phyloP scores from a whole-genome alignment of 768 basidiomycete species.

The Termitomyces sp. region DNA sequence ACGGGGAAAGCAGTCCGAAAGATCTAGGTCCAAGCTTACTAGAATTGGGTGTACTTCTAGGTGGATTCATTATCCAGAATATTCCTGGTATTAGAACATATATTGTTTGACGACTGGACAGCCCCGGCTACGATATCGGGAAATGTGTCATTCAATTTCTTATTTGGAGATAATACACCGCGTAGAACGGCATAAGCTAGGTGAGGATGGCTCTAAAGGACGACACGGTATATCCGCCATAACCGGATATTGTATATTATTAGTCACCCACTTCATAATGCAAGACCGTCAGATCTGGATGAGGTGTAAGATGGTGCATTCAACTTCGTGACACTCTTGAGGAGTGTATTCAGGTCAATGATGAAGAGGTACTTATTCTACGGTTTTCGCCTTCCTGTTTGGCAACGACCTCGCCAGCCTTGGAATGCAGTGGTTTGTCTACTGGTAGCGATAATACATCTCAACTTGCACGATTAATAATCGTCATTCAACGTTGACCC shows the following conservation, averaged over 20 bases:
- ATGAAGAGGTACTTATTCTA: constrained; percentile 88
- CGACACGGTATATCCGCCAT: constrained; percentile 19
- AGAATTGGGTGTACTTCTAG: constrained; percentile 55
- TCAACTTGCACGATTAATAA: too few species aligned
- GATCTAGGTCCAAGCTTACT: constrained; percentile 62
- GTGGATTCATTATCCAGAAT: constrained; percentile 74
- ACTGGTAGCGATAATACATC: constrained; percentile 71
- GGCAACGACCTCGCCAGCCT: constrained; percentile 81
- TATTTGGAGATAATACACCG: constrained; percentile 42
- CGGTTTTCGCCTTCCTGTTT: constrained; percentile 76
- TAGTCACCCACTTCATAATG: constrained; percentile 70
- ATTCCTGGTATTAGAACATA: constrained; percentile 73
- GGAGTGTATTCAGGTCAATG: constrained; percentile 64
- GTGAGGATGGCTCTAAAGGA: constrained; percentile 47
- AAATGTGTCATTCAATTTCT: constrained; percentile 43
- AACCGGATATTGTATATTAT: constrained; percentile 67
- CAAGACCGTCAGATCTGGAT: constrained; percentile 66
- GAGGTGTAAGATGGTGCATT: constrained; percentile 86
- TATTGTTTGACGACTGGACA: constrained; percentile 75
- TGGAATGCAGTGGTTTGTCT: constrained; percentile 37
- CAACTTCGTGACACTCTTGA: constrained; percentile 80
- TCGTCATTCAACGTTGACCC: too few species aligned
- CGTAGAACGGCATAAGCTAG: constrained; percentile 39
- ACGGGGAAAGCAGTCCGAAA: constrained; percentile 48
- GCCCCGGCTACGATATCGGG: constrained; percentile 80